phyloP scores from a whole-genome alignment of 2,329 filamentous ascomycete genomes.

The Hypoxylon sp. region DNA sequence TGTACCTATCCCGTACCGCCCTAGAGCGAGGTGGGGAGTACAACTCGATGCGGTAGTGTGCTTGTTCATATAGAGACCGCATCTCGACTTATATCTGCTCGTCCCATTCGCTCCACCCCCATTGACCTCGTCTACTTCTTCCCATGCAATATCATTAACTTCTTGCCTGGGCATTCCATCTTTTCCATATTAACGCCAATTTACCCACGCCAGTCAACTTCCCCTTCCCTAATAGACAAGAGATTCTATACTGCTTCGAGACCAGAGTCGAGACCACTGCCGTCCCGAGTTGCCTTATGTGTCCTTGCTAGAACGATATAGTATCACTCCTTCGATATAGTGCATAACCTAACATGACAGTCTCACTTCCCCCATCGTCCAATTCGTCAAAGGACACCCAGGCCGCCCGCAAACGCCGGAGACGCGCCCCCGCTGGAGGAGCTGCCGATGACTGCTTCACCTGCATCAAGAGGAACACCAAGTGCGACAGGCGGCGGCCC shows the following conservation, averaged over 20 bases:
- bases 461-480: constrained; percentile 85
- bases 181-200: constrained; percentile 61
- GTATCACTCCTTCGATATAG: constrained; percentile 46
- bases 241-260: constrained; percentile 50
- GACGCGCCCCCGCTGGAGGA: constrained; percentile 88
- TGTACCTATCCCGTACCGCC: constrained; percentile 47
- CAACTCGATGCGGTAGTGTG: constrained; percentile 46
- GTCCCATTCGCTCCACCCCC: constrained; percentile 54
- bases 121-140: constrained; percentile 45
- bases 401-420: constrained; percentile 79
- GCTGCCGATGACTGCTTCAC: constrained; percentile 96
- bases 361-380: constrained; percentile 62
- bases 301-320: constrained; percentile 48
- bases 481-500: constrained; percentile 91
- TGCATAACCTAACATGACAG: constrained; percentile 62
- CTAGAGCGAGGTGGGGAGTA: constrained; percentile 42
- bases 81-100: constrained; percentile 55
- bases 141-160: constrained; percentile 55
- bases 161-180: constrained; percentile 55
- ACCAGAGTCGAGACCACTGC: constrained; percentile 46
- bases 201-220: constrained; percentile 60
- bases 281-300: constrained; percentile 48
- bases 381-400: constrained; percentile 66
- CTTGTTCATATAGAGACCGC: constrained; percentile 49
- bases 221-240: constrained; percentile 54